Evolutionary conservation across 352 stramenopile species (phyloP).

Genomic region (Globisporangium iwayamae): DNA sequence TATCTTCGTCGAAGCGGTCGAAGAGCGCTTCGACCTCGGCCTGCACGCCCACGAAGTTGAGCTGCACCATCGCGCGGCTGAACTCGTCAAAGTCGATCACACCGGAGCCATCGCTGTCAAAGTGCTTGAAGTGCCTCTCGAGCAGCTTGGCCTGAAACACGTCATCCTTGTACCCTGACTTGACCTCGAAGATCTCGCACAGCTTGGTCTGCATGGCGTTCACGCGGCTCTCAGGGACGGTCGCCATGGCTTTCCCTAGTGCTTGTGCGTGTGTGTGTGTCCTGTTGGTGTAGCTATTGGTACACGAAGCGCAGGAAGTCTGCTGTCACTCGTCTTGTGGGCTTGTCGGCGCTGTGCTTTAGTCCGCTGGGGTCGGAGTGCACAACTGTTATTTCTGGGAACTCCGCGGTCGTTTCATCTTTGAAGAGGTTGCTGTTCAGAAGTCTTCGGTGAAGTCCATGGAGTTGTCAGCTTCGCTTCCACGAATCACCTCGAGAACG

Average conservation of each 20-base stretch:
- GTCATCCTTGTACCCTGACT: constrained; percentile 67
- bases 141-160: constrained; percentile 46
- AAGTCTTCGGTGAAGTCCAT: too few species aligned
- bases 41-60: constrained; percentile 90
- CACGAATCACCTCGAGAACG: too few species aligned
- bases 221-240: constrained; percentile 27
- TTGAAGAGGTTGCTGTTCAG: too few species aligned
- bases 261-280: not conserved
- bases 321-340: too few species aligned
- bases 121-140: constrained; percentile 70
- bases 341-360: too few species aligned
- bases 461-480: too few species aligned
- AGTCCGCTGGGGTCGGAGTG: too few species aligned
- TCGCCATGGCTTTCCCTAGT: not conserved
- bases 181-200: constrained; percentile 62
- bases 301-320: too few species aligned
- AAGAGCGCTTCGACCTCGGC: constrained; percentile 84
- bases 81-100: constrained; percentile 88
- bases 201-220: constrained; percentile 56
- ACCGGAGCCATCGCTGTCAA: constrained; percentile 69
- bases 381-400: too few species aligned
- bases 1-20: constrained; percentile 85
- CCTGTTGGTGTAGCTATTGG: not conserved
- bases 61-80: constrained; percentile 70
- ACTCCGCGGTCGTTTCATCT: too few species aligned